Evolutionary conservation across 139 green algal species (phyloP), one percentile per base, ranked within the genome.

Genomic region (Auxenochlorella pyrenoidosa): DNA sequence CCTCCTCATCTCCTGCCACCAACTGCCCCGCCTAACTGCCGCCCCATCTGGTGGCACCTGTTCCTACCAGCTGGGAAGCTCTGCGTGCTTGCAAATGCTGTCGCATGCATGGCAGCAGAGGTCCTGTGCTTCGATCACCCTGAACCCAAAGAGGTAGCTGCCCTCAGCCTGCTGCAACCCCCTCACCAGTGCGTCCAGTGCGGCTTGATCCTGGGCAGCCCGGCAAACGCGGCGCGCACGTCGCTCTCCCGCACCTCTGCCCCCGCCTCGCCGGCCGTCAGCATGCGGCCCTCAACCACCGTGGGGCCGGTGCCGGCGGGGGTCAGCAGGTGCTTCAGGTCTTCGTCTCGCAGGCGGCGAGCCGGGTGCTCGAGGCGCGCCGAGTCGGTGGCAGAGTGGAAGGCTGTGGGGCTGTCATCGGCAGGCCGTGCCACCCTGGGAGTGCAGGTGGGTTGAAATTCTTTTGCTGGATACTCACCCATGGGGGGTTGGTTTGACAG

Each of bases 131-230:
- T 54, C n/a, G n/a, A n/a, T n/a, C n/a, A n/a, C n/a, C n/a, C n/a
- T n/a, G n/a, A n/a, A n/a, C n/a, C n/a, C n/a, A n/a, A n/a, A n/a
- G n/a, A n/a, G n/a, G n/a, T n/a, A n/a, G n/a, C n/a, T n/a, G n/a
- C n/a, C n/a, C n/a, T 10, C 47, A 54, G 10, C 47, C 47, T 54
- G 47, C 15, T 63, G 15, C 54, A 63, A 28, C 78, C n/a, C n/a
- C n/a, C n/a, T 24, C 40, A 85, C 80, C 41, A 44, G 80, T 85
- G 80, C 15, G 59, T 84, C 92, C 90, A 94, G n/a, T 89, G 88
- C 3, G 85, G 83, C 83, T 84, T 84, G 54, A 94, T 83, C n/a
- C 63, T 71, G 22, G 91, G 91, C 24, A 93, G 75, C 5, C 82
- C 90, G 2, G 54, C 59, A 34, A 92, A 94, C 0, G 89, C 87